Percentiles rank a stretch among this genome's conserved stretches.
phyloP scores from a whole-genome alignment of 1,284 basidiomycete species.

The Tilletia caries region DNA sequence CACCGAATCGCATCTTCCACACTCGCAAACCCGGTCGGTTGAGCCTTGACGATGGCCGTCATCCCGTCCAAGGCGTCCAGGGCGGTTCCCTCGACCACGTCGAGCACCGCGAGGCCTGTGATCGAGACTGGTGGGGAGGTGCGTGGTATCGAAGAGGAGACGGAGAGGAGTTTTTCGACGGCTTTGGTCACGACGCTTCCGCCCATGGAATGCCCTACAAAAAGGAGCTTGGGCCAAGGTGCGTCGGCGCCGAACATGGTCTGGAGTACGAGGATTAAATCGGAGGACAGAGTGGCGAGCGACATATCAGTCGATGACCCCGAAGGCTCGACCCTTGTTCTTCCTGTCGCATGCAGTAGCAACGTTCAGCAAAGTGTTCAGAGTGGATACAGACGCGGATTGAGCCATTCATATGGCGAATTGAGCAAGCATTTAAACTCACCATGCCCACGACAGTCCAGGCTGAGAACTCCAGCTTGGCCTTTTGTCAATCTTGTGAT shows the following conservation, averaged over 20 bases:
- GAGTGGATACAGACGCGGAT: not conserved
- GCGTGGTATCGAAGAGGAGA: not conserved
- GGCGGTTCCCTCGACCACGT: constrained; percentile 97
- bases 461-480: constrained; percentile 75
- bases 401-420: not conserved
- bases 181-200: constrained; percentile 37
- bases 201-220: constrained; percentile 56
- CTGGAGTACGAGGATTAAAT: constrained; percentile 29
- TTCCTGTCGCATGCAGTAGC: not conserved
- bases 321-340: not conserved
- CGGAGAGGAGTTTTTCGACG: constrained; percentile 31
- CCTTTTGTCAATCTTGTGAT: constrained; percentile 65
- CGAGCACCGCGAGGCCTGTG: constrained; percentile 77
- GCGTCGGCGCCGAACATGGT: constrained; percentile 30
- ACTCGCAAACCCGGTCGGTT: constrained; percentile 78
- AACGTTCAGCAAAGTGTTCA: too few species aligned
- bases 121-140: constrained; percentile 58
- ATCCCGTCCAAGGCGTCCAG: constrained; percentile 86
- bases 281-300: constrained; percentile 31
- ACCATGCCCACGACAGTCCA: constrained; percentile 89
- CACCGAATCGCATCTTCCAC: constrained; percentile 84
- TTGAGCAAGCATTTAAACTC: constrained; percentile 35
- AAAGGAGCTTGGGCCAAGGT: constrained; percentile 39
- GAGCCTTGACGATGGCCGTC: constrained; percentile 77
- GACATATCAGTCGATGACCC: constrained; percentile 36